Evolutionary conservation across 176 grass and related monocot species (phyloP).

Genomic region (Raddia distichophylla): DNA sequence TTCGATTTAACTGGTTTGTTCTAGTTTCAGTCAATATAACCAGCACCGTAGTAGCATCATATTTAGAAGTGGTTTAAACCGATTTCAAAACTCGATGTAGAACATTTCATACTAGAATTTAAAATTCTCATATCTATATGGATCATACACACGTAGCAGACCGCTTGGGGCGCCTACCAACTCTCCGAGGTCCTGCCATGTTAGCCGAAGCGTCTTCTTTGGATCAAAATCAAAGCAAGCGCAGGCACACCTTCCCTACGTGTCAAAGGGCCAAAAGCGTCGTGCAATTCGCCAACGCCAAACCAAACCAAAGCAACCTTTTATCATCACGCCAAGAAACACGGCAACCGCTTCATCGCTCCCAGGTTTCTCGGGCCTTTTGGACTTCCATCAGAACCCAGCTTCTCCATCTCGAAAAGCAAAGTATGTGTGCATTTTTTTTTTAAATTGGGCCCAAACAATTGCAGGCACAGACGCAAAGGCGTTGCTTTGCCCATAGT

Average conservation of each 20-base stretch:
- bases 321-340: neutral
- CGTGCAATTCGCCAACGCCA: neutral
- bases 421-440: too few species aligned
- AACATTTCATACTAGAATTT: too few species aligned
- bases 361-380: constrained; percentile 15
- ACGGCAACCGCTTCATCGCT: neutral
- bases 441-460: neutral
- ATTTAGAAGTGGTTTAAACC: too few species aligned
- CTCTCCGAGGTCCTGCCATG: neutral
- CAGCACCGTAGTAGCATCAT: too few species aligned
- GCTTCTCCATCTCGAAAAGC: neutral
- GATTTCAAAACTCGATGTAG: too few species aligned
- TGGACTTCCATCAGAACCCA: neutral
- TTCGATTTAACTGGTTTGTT: too few species aligned
- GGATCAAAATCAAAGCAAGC: neutral
- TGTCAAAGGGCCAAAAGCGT: neutral
- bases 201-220: neutral
- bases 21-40: too few species aligned
- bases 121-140: too few species aligned
- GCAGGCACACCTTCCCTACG: neutral
- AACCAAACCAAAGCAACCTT: constrained; percentile 5
- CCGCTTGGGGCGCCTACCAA: neutral
- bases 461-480: neutral
- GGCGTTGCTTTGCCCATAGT: too few species aligned
- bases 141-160: too few species aligned